A percentile compares a stretch with the other conserved stretches of the same genome.
These are phyloP conservation scores for Saccharomycopsis javanensis DNA, from an alignment of 805 yeast genomes.

Conservation along the genomic window DNA sequence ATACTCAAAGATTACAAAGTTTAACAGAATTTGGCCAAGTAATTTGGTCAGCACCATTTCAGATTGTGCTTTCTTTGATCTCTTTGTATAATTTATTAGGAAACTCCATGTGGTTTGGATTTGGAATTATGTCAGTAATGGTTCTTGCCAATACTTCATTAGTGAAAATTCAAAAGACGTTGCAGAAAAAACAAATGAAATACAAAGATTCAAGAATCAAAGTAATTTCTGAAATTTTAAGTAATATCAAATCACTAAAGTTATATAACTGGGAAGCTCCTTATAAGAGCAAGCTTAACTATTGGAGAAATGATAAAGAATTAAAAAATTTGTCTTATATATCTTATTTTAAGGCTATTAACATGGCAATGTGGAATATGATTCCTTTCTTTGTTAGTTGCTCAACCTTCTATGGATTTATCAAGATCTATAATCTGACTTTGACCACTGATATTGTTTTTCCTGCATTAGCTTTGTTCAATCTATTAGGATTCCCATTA, in stretches of 20 bases:
- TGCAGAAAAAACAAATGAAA: conserved; percentile 82
- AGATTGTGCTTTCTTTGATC: conserved; percentile 62
- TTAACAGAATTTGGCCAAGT: conserved; percentile 68
- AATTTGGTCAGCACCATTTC: conserved; percentile 91
- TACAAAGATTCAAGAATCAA: conserved; percentile 89
- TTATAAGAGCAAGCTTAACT: conserved; percentile 57
- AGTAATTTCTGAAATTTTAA: conserved; percentile 75
- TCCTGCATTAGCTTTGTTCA: conserved; percentile 83
- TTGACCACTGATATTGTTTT: conserved; percentile 85
- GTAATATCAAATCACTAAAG: conserved; percentile 86
- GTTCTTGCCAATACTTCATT: conserved; percentile 70
- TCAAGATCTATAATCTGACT: conserved; percentile 49
- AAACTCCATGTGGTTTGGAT: conserved; percentile 95
- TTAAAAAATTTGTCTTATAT: conserved; percentile 64
- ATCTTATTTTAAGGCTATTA: conserved; percentile 61
- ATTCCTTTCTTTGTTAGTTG: conserved; percentile 88
- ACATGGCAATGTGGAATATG: conserved; percentile 69
- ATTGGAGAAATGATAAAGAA: conserved; percentile 84
- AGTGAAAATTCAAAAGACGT: conserved; percentile 54
- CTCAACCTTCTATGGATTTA: conserved; percentile 78
- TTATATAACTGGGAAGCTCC: conserved; percentile 95
- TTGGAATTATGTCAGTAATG: conserved; percentile 62
- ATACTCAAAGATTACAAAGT: conserved; percentile 81
- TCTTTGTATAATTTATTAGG: conserved; percentile 70
- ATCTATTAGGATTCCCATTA: conserved; percentile 81